Percentiles rank a stretch among this genome's conserved stretches.
These are phyloP conservation scores for Podila verticillata DNA, from an alignment of 192 early-diverging fungal species.

Conservation along the genomic window DNA sequence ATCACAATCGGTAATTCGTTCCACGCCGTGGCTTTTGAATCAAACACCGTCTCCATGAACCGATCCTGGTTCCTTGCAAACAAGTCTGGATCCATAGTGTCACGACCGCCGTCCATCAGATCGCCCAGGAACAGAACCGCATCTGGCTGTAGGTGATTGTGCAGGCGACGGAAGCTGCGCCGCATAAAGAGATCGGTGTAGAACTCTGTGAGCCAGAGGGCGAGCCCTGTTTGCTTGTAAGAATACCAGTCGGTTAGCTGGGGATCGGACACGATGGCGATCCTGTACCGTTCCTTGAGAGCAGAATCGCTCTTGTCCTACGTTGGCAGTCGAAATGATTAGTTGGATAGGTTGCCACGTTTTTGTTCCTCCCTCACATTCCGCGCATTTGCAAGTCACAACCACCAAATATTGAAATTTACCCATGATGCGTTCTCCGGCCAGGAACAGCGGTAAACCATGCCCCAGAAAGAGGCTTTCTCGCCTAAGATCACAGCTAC, in stretches of 20 bases:
- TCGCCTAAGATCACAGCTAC: slow-evolving; percentile 13
- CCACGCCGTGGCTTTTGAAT: slow-evolving; percentile 13
- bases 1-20: slow-evolving; percentile 15
- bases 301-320: slow-evolving; percentile 14
- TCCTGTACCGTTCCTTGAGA: slow-evolving; percentile 25
- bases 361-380: not conserved
- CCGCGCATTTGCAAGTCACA: too few species aligned
- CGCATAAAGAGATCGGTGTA: slow-evolving; percentile 90
- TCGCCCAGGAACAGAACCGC: slow-evolving; percentile 85
- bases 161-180: slow-evolving; percentile 76
- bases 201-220: slow-evolving; percentile 72
- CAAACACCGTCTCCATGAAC: slow-evolving; percentile 19
- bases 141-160: slow-evolving; percentile 65
- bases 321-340: not conserved
- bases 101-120: slow-evolving; percentile 81
- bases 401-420: not conserved
- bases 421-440: slow-evolving; percentile 39
- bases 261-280: slow-evolving; percentile 90
- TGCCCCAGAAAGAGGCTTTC: slow-evolving; percentile 11
- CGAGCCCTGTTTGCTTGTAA: slow-evolving; percentile 74
- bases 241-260: slow-evolving; percentile 93
- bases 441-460: slow-evolving; percentile 27
- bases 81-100: slow-evolving; percentile 49
- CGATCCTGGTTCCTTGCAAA: slow-evolving; percentile 46
- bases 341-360: too few species aligned